A percentile compares a stretch with the other conserved stretches of the same genome.
phyloP scores from a whole-genome alignment of 495 filamentous ascomycete species.

The Clohesyomyces aquaticus region DNA sequence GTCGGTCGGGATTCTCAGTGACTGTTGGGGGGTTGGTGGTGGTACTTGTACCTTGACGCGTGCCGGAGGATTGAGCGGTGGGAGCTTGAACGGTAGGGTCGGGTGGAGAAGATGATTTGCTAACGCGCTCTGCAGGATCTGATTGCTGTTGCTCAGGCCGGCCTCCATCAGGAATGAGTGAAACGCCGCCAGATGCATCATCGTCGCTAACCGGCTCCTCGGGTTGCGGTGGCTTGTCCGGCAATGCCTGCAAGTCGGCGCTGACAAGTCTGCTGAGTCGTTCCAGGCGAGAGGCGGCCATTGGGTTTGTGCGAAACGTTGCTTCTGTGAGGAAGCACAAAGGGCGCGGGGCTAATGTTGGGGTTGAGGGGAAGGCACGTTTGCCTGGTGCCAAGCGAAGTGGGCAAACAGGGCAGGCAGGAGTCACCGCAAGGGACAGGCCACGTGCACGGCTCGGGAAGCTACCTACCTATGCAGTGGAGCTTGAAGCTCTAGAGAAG shows the following conservation, averaged over 20 bases:
- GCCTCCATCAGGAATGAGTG: background rate
- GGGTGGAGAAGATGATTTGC: background rate
- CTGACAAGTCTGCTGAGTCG: constrained; percentile 21
- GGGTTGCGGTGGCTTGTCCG: constrained; percentile 4
- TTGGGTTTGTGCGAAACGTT: constrained; percentile 6
- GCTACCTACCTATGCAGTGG: no score
- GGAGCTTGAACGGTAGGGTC: background rate
- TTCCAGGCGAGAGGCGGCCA: constrained; percentile 17
- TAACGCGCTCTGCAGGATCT: background rate
- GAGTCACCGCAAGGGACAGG: background rate
- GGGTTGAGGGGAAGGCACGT: background rate
- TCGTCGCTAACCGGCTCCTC: constrained; percentile 16
- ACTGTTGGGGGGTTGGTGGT: background rate
- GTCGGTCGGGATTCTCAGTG: constrained; percentile 9
- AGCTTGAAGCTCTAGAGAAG: no score
- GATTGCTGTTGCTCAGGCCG: background rate
- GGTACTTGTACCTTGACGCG: background rate
- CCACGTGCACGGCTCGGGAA: no score
- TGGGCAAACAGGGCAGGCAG: background rate
- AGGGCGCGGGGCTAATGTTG: background rate
- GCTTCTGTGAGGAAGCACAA: background rate
- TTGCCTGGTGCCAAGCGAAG: background rate
- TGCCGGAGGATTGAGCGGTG: background rate
- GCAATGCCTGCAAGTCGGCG: constrained; percentile 26
- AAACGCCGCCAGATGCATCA: constrained; percentile 24